A percentile compares a stretch with the other conserved stretches of the same genome.
phyloP scores from a whole-genome alignment of 305 asterid genomes.

The Petunia hybrid region DNA sequence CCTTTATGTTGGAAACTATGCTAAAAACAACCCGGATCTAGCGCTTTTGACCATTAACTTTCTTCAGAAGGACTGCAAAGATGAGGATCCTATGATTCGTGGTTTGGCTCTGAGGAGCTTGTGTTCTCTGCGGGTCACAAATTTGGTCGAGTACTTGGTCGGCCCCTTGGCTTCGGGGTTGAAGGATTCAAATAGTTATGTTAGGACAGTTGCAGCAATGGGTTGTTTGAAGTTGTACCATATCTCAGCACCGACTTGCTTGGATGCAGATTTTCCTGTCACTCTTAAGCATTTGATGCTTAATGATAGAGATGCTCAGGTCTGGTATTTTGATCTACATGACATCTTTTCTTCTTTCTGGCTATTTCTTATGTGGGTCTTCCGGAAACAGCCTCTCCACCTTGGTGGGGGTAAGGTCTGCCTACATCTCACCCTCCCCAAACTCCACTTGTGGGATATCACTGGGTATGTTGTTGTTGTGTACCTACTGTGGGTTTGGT shows the following conservation, averaged over 20 bases:
- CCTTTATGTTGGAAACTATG: conserved; percentile 94
- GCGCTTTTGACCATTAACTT: conserved; percentile 96
- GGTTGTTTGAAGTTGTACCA: conserved; percentile 96
- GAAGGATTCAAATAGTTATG: conserved; percentile 92
- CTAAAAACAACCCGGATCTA: conserved; percentile 95
- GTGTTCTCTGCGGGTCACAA: conserved; percentile 94
- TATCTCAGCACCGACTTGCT: conserved; percentile 80
- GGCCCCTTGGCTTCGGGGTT: conserved; percentile 91
- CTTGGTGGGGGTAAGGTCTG: too few relatives aligned
- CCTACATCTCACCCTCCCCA: too few relatives aligned
- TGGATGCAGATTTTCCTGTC: conserved; percentile 93
- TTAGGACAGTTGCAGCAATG: conserved; percentile 86
- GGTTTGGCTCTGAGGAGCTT: conserved; percentile 98
- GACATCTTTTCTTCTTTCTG: neutral
- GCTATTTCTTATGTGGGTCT: conserved; percentile 6
- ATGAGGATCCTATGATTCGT: conserved; percentile 99
- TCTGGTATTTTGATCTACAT: conserved; percentile 40
- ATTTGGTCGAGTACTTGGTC: conserved; percentile 98
- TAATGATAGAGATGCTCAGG: conserved; percentile 97
- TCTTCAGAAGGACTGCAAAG: conserved; percentile 98
- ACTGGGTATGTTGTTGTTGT: too few relatives aligned
- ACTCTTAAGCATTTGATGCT: conserved; percentile 92
- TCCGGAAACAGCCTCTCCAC: too few relatives aligned
- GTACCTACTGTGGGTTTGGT: conserved; percentile 15
- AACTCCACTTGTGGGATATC: too few relatives aligned